These are phyloP conservation scores for Talaromyces proteolyticus DNA, from an alignment of 495 filamentous ascomycete species.

Conservation along the genomic window DNA sequence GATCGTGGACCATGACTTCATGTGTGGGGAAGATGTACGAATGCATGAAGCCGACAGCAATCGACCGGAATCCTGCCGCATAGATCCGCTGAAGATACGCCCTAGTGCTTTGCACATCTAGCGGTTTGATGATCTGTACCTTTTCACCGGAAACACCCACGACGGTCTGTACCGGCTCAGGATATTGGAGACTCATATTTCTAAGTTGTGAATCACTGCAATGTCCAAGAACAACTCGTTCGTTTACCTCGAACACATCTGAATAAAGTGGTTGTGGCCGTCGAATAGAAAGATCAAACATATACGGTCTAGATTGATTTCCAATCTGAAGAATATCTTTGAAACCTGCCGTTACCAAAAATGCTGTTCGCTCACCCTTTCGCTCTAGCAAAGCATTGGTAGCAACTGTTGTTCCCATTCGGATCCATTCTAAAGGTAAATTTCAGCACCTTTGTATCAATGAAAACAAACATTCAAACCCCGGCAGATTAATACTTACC, in stretches of 20 bases:
- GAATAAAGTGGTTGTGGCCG: constrained; percentile 8
- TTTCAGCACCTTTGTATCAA: not conserved
- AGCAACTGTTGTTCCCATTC: constrained; percentile 16
- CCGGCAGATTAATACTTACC: constrained; percentile 1
- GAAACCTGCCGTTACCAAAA: constrained; percentile 13
- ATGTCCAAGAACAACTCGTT: constrained; percentile 11
- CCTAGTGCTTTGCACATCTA: constrained; percentile 46
- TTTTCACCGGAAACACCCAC: constrained; percentile 64
- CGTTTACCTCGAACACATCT: constrained; percentile 11
- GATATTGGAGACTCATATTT: not conserved
- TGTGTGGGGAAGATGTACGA: constrained; percentile 76
- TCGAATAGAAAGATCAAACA: constrained; percentile 13
- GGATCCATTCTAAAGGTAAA: constrained; percentile 9
- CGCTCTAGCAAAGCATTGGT: constrained; percentile 16
- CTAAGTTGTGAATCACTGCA: constrained; percentile 9
- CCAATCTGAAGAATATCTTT: constrained; percentile 12
- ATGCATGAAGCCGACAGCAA: constrained; percentile 78
- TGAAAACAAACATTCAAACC: not conserved
- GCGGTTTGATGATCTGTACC: constrained; percentile 58
- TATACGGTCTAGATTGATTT: constrained; percentile 13
- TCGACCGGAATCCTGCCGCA: constrained; percentile 57
- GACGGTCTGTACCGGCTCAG: constrained; percentile 22
- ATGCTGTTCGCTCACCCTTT: constrained; percentile 12
- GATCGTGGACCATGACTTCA: constrained; percentile 59
- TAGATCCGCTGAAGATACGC: constrained; percentile 52